A percentile compares a stretch with the other conserved stretches of the same genome.
phyloP scores from a whole-genome alignment of 495 filamentous ascomycete species.

The Astrocystis sublimbata region DNA sequence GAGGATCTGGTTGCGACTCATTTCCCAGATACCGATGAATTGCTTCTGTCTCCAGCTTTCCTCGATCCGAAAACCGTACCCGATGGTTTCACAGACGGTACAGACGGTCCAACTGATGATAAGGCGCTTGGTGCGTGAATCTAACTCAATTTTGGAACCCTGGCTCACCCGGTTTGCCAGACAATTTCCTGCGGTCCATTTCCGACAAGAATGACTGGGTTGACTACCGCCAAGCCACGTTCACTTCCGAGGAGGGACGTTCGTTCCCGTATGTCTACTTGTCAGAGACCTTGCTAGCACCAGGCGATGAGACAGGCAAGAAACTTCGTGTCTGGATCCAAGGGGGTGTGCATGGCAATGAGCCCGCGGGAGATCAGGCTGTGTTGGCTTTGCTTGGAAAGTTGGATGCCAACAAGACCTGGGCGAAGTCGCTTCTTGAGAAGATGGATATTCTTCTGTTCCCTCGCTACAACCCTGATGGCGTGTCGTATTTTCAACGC shows the following conservation, averaged over 20 bases:
- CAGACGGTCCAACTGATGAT: constrained; percentile 29
- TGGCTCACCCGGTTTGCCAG: constrained; percentile 7
- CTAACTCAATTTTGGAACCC: not conserved
- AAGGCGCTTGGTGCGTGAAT: constrained; percentile 24
- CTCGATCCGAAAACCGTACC: constrained; percentile 11
- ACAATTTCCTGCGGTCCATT: constrained; percentile 25
- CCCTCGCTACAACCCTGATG: constrained; percentile 34
- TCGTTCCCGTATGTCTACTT: constrained; percentile 29
- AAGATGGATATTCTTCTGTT: constrained; percentile 27
- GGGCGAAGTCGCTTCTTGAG: constrained; percentile 22
- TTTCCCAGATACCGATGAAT: constrained; percentile 29
- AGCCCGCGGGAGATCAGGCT: constrained; percentile 32
- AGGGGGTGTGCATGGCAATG: constrained; percentile 33
- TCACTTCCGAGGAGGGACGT: constrained; percentile 33
- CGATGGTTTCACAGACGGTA: constrained; percentile 28
- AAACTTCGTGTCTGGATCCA: constrained; percentile 36
- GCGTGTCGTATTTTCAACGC: constrained; percentile 36
- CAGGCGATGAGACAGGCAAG: not conserved
- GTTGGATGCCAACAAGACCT: constrained; percentile 24
- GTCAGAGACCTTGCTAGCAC: constrained; percentile 11
- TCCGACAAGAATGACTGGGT: constrained; percentile 25
- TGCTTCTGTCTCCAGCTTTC: constrained; percentile 32
- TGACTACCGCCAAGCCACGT: constrained; percentile 24
- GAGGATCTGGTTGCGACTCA: constrained; percentile 29
- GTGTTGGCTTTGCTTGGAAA: constrained; percentile 32